phyloP scores from a whole-genome alignment of 1,139 yeast species.

The Kurtzmaniella quercitrusa region DNA sequence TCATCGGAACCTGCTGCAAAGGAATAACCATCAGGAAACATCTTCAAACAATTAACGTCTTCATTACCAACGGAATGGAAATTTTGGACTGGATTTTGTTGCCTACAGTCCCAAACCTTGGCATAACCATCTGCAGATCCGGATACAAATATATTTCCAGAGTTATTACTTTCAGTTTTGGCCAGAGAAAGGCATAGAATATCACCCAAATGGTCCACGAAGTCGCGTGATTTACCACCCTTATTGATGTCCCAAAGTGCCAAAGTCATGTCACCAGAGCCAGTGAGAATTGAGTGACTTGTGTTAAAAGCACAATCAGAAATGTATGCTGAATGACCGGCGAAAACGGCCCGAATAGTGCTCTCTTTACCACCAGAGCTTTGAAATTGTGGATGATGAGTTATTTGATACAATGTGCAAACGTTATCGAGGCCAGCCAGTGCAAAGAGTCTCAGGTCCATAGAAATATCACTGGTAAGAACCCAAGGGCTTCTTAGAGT shows the following conservation, averaged over 20 bases:
- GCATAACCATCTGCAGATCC: slow-evolving; percentile 77
- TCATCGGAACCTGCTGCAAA: slow-evolving; percentile 77
- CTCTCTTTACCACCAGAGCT: slow-evolving; percentile 1
- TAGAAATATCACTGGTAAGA: slow-evolving; percentile 68
- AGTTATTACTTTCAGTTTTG: slow-evolving; percentile 14
- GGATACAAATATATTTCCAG: slow-evolving; percentile 47
- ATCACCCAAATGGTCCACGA: slow-evolving; percentile 77
- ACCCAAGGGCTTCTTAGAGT: slow-evolving; percentile 75
- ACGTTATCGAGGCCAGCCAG: slow-evolving; percentile 82
- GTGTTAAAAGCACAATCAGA: slow-evolving; percentile 65
- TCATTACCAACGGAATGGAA: slow-evolving; percentile 52
- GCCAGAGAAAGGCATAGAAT: slow-evolving; percentile 53
- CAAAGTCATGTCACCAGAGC: slow-evolving; percentile 83
- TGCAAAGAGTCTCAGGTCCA: slow-evolving; percentile 62
- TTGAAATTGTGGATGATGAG: background rate
- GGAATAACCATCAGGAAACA: slow-evolving; percentile 69
- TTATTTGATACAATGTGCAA: slow-evolving; percentile 62
- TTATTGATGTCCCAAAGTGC: slow-evolving; percentile 74
- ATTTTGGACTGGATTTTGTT: slow-evolving; percentile 51
- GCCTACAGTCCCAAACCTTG: slow-evolving; percentile 69
- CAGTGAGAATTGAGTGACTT: slow-evolving; percentile 56
- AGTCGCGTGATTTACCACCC: slow-evolving; percentile 53
- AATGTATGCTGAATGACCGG: slow-evolving; percentile 82
- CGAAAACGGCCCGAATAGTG: slow-evolving; percentile 50
- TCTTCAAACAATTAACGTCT: slow-evolving; percentile 65